These are phyloP conservation scores for Drechslera avenae DNA, from an alignment of 2,329 filamentous ascomycete species.

Conservation along the genomic window DNA sequence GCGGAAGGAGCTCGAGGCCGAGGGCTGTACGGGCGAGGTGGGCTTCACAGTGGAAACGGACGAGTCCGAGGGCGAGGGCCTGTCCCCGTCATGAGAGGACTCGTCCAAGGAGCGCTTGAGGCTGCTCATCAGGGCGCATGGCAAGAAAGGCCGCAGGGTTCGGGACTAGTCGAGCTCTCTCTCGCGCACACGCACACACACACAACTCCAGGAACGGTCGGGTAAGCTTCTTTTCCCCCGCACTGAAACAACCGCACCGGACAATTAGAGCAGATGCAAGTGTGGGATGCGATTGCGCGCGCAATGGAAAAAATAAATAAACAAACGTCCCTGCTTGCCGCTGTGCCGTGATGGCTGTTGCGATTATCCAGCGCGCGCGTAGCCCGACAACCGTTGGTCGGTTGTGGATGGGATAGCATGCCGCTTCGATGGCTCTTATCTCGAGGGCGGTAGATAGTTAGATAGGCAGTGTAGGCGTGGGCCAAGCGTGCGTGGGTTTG, in stretches of 20 bases:
- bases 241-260: conserved; percentile 12
- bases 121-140: conserved; percentile 49
- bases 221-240: conserved; percentile 20
- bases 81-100: conserved; percentile 42
- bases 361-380: conserved; percentile 26
- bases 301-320: conserved; percentile 5
- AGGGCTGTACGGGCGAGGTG: conserved; percentile 37
- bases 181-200: conserved; percentile 1
- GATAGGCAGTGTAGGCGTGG: no score
- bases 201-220: conserved; percentile 6
- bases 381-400: conserved; percentile 13
- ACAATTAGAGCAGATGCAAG: background rate
- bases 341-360: conserved; percentile 11
- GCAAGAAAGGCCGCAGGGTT: conserved; percentile 27
- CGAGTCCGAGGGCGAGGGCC: conserved; percentile 35
- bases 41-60: conserved; percentile 33
- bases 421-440: conserved; percentile 17
- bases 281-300: conserved; percentile 13
- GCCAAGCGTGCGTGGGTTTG: conserved; percentile 2
- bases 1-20: conserved; percentile 48
- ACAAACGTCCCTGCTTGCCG: no score
- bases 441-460: conserved; percentile 18
- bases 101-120: conserved; percentile 49
- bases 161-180: conserved; percentile 12
- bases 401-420: conserved; percentile 20